phyloP scores from a whole-genome alignment of 2,329 filamentous ascomycete genomes.

The Ploettnerulaceae sp. region DNA sequence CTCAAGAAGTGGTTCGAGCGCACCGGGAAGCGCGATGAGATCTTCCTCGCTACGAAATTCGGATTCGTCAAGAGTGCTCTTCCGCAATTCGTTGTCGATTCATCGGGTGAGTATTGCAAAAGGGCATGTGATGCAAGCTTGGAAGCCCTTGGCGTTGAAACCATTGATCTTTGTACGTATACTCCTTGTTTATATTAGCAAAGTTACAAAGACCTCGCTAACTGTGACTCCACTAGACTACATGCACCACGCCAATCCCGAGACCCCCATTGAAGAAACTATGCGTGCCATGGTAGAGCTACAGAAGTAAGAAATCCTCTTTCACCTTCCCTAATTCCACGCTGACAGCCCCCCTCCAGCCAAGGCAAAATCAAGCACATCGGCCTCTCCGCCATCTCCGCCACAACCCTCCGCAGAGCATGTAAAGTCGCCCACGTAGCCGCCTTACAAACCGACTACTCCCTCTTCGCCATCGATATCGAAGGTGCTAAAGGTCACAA shows the following conservation, averaged over 20 bases:
- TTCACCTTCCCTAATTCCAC: not conserved
- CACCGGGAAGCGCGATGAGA: constrained; percentile 41
- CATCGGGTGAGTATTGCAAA: constrained; percentile 39
- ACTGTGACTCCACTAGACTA: too few species aligned
- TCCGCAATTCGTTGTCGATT: constrained; percentile 27
- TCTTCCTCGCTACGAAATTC: constrained; percentile 52
- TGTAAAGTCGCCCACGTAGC: constrained; percentile 44
- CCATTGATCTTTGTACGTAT: constrained; percentile 38
- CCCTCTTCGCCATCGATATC: constrained; percentile 50
- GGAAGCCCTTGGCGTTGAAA: constrained; percentile 37
- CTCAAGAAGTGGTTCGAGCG: constrained; percentile 33
- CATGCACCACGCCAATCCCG: constrained; percentile 38
- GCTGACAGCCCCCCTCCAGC: not conserved
- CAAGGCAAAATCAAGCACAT: constrained; percentile 54
- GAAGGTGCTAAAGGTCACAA: constrained; percentile 43
- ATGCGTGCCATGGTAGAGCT: constrained; percentile 39
- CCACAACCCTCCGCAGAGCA: constrained; percentile 48
- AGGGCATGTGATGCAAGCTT: constrained; percentile 40
- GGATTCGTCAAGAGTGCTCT: constrained; percentile 28
- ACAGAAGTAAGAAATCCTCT: constrained; percentile 25
- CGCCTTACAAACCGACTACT: constrained; percentile 51
- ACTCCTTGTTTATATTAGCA: too few species aligned
- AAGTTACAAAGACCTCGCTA: too few species aligned
- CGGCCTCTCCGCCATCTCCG: constrained; percentile 48
- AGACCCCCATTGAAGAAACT: constrained; percentile 42